Percentiles rank a stretch among this genome's conserved stretches.
These are phyloP conservation scores for Rhizoclosmatium globosum DNA, from an alignment of 192 early-diverging fungal genomes.

Conservation along the genomic window DNA sequence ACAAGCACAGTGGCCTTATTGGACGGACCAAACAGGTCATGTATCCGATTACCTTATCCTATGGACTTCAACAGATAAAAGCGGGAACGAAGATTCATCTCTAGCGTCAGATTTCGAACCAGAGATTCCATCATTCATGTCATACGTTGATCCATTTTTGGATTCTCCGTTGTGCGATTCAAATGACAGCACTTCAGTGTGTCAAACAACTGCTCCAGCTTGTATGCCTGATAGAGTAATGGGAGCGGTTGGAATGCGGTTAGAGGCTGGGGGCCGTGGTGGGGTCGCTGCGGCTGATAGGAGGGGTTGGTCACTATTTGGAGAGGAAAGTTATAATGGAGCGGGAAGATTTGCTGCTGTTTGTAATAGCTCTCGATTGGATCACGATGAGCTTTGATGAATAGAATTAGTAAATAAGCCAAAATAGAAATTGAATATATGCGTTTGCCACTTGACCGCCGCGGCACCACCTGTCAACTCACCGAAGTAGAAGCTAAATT, in stretches of 20 bases:
- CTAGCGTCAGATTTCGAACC: background rate
- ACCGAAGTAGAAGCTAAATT: too few relatives aligned
- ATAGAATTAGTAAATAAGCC: too few relatives aligned
- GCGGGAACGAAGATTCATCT: background rate
- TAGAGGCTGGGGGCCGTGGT: slow-evolving; percentile 24
- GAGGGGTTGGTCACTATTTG: slow-evolving; percentile 15
- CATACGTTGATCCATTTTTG: slow-evolving; percentile 23
- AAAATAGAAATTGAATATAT: too few relatives aligned
- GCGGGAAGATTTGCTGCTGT: slow-evolving; percentile 10
- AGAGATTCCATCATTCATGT: background rate
- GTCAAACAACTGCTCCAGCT: slow-evolving; percentile 9
- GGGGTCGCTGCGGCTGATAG: slow-evolving; percentile 15
- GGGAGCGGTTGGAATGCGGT: slow-evolving; percentile 1
- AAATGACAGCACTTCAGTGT: background rate
- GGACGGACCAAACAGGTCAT: slow-evolving; percentile 16
- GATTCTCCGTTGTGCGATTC: slow-evolving; percentile 11
- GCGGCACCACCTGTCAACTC: too few relatives aligned
- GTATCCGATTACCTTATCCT: slow-evolving; percentile 18
- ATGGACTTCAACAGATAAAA: background rate
- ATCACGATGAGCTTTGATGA: slow-evolving; percentile 6
- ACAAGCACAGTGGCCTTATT: slow-evolving; percentile 22
- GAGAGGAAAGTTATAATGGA: slow-evolving; percentile 22
- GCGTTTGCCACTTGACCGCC: too few relatives aligned
- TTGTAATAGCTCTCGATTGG: too few relatives aligned
- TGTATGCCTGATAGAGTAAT: background rate